These are phyloP conservation scores for Trametes villosa DNA, from an alignment of 768 basidiomycete species.

Conservation along the genomic window DNA sequence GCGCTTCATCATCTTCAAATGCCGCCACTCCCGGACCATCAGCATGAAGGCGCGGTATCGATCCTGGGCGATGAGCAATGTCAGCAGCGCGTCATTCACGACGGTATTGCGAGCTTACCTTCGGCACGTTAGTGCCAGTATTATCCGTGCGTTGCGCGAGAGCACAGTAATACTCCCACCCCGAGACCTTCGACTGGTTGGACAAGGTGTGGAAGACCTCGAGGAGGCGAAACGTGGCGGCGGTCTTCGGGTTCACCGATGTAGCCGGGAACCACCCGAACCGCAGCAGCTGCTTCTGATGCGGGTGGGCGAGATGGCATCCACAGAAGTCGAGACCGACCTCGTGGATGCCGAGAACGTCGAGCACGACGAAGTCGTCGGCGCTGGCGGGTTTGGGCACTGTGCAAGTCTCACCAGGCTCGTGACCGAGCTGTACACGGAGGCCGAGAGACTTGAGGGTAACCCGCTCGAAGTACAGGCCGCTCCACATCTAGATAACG, in stretches of 20 bases:
- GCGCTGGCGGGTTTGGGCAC: not conserved
- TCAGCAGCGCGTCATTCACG: not conserved
- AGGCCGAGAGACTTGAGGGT: constrained; percentile 26
- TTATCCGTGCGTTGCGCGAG: not conserved
- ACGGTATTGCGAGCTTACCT: not conserved
- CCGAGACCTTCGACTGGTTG: not conserved
- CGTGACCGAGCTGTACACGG: constrained; percentile 35
- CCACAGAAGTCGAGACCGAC: constrained; percentile 31
- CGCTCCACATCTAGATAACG: too few species aligned
- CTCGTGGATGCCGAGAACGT: constrained; percentile 31
- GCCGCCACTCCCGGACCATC: constrained; percentile 25
- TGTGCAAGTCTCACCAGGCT: constrained; percentile 14
- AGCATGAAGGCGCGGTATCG: constrained; percentile 21
- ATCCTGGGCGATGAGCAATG: constrained; percentile 18
- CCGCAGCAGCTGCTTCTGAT: not conserved
- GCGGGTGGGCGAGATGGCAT: constrained; percentile 16
- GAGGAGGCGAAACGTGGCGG: not conserved
- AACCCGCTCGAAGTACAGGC: too few species aligned
- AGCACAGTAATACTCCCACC: not conserved
- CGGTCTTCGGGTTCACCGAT: not conserved
- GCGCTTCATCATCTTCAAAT: constrained; percentile 30
- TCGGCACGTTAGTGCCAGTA: not conserved
- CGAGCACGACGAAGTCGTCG: constrained; percentile 26
- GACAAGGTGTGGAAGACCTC: not conserved
- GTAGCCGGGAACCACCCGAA: not conserved